Percentiles rank a stretch among this genome's conserved stretches.
Conservation (phyloP, 805 yeast species). For the Kodamaea sagamina region DNA sequence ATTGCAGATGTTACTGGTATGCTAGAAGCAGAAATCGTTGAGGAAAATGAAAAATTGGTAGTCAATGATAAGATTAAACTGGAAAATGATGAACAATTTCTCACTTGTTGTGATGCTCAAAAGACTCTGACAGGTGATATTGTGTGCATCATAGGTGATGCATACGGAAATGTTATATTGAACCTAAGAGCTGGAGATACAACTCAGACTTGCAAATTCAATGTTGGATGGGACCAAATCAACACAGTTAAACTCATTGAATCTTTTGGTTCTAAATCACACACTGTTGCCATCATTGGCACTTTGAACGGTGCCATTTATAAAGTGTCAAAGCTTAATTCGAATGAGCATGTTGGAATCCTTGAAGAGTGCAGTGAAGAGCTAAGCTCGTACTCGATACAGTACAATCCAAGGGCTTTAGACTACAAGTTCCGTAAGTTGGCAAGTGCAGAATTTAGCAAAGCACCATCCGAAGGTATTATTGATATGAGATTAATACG, state of each 20-base stretch:
- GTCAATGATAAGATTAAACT: not conserved
- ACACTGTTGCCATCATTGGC: slow-evolving; percentile 24
- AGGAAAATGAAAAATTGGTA: not conserved
- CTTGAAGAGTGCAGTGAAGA: slow-evolving; percentile 20
- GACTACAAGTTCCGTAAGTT: slow-evolving; percentile 6
- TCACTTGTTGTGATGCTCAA: slow-evolving; percentile 10
- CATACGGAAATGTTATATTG: slow-evolving; percentile 28
- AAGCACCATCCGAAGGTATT: slow-evolving; percentile 13
- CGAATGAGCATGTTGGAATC: slow-evolving; percentile 17
- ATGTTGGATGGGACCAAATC: slow-evolving; percentile 30
- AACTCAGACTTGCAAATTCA: slow-evolving; percentile 17
- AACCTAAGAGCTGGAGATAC: slow-evolving; percentile 11
- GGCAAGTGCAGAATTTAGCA: slow-evolving; percentile 14
- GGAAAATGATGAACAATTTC: slow-evolving; percentile 2
- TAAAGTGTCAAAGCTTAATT: slow-evolving; percentile 9
- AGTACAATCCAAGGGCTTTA: slow-evolving; percentile 1
- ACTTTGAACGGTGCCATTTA: slow-evolving; percentile 33
- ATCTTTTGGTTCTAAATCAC: not conserved
- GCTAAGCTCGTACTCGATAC: slow-evolving; percentile 8
- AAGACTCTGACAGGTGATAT: slow-evolving; percentile 3
- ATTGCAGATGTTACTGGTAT: slow-evolving; percentile 9
- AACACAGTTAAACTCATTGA: slow-evolving; percentile 20
- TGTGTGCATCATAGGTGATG: slow-evolving; percentile 25
- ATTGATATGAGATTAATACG: slow-evolving; percentile 17
- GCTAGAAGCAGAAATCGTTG: slow-evolving; percentile 1